Evolutionary conservation across 305 asterid species (phyloP).

Genomic region (Nicotiana rustica): DNA sequence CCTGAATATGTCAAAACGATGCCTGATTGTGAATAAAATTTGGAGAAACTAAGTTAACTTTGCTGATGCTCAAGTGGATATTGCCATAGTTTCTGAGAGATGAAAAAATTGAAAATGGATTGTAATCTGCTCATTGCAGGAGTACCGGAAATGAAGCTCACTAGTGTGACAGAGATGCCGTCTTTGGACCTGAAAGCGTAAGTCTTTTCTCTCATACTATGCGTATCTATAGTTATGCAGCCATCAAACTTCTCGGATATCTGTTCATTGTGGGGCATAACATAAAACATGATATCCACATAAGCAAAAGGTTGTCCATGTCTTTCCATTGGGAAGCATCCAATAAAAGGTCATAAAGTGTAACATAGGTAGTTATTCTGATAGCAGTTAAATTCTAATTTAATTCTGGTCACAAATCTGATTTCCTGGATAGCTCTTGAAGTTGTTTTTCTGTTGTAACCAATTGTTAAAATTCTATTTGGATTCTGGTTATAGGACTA

Average conservation of each 20-base stretch:
- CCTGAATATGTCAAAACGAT: neutral
- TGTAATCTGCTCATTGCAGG: constrained; percentile 44
- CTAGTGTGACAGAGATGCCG: constrained; percentile 47
- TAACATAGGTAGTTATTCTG: neutral
- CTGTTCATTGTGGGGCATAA: neutral
- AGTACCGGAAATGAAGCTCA: constrained; percentile 51
- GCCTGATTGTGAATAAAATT: neutral
- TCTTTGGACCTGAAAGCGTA: constrained; percentile 66
- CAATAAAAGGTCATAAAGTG: neutral
- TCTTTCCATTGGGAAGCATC: neutral
- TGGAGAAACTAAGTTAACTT: neutral
- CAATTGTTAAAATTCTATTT: neutral
- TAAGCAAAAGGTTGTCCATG: neutral
- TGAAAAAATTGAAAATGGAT: neutral
- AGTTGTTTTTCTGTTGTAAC: neutral
- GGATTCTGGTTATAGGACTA: constrained; percentile 59
- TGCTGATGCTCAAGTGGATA: neutral
- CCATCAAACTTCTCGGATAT: neutral
- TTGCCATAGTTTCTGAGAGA: neutral
- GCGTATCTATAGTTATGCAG: neutral
- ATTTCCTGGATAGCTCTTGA: neutral
- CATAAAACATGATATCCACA: neutral
- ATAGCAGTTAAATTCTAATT: neutral
- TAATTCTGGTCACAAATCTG: neutral
- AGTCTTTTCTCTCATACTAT: constrained; percentile 37